These are phyloP conservation scores for Phialemoniopsis sp. DNA, from an alignment of 2,329 filamentous ascomycete species.

Conservation along the genomic window DNA sequence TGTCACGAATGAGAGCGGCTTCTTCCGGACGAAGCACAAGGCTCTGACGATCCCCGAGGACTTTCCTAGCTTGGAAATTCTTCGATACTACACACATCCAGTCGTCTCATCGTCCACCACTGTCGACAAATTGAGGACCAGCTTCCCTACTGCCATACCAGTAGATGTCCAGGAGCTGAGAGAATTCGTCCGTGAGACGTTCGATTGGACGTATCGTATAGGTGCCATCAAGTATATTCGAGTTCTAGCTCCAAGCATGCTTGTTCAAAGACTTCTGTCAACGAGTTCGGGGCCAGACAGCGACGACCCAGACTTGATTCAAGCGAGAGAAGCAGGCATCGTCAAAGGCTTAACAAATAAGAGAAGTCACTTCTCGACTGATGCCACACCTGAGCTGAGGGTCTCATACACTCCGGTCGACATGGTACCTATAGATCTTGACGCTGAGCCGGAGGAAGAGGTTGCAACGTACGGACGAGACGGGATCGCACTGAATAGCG, in stretches of 20 bases:
- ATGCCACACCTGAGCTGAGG: constrained; percentile 72
- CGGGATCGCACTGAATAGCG: constrained; percentile 58
- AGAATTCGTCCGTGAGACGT: constrained; percentile 71
- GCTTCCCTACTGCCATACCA: constrained; percentile 52
- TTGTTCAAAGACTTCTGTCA: constrained; percentile 55
- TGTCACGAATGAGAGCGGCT: constrained; percentile 75
- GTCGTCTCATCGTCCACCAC: constrained; percentile 64
- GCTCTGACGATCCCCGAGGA: constrained; percentile 70
- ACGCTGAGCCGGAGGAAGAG: constrained; percentile 61
- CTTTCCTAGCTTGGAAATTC: constrained; percentile 75
- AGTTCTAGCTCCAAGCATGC: constrained; percentile 71
- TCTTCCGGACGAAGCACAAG: constrained; percentile 74
- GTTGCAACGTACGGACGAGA: constrained; percentile 43
- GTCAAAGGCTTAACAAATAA: constrained; percentile 65
- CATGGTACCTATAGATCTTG: constrained; percentile 74
- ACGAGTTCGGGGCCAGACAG: neutral
- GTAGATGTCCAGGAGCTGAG: constrained; percentile 67
- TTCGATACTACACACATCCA: constrained; percentile 86
- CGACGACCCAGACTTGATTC: constrained; percentile 24
- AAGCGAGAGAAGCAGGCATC: constrained; percentile 45
- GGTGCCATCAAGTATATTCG: constrained; percentile 84
- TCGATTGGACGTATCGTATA: constrained; percentile 77
- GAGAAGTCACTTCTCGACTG: constrained; percentile 69
- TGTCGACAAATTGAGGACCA: constrained; percentile 47
- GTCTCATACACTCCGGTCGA: constrained; percentile 72